Base-by-base conservation (phyloP, 2,329 filamentous ascomycete genomes). In the Aspergillus sp. region DNA sequence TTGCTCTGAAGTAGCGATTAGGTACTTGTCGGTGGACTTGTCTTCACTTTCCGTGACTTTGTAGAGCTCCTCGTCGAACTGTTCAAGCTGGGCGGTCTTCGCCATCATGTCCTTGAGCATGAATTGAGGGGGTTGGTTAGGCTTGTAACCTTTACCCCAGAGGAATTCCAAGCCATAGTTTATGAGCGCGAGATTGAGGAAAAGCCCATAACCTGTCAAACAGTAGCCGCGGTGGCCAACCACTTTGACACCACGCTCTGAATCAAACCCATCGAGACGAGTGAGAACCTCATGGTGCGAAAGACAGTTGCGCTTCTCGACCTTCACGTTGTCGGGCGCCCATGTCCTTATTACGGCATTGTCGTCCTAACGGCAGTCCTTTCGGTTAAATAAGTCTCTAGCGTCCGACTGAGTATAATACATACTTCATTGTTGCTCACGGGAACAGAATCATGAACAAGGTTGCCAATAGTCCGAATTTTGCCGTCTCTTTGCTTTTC, bases 61-160 rank as follows among this genome's bases (percentile, higher is more conserved):
- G 85, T 99, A 99, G 55, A 99, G 82, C 78, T 98, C 94, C 76
- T 98, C 95, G 73, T 99, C 95, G 72, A 99, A 99, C 72, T 97
- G 91, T 68, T 95, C 92, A 25, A 99, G 87, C 79, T 99, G 95
- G 2, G 95, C 95, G 0, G 95, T 99, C 84, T 98, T 98, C 62
- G 91, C 93, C 95, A 99, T 99, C 76, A 92, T 89, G 54, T 96
- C 91, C 77, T 91, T 91, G 64, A 94, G 85, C 91, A 98, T 97
- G 82, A 99, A 96, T 73, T 92, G 92, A 1, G 93, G 93, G 1
- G 94, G 90, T 73, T 95, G 91, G 66, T 94, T 87, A 7, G 91
- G 89, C 30, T 85, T 92, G 78, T 92, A 96, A 59, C 90, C 92
- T 77, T 89, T 90, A 70, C 86, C 83, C 76, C 87, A 87, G 58